These are phyloP conservation scores for Neonectria magnoliae DNA, from an alignment of 2,329 filamentous ascomycete species.

Conservation along the genomic window DNA sequence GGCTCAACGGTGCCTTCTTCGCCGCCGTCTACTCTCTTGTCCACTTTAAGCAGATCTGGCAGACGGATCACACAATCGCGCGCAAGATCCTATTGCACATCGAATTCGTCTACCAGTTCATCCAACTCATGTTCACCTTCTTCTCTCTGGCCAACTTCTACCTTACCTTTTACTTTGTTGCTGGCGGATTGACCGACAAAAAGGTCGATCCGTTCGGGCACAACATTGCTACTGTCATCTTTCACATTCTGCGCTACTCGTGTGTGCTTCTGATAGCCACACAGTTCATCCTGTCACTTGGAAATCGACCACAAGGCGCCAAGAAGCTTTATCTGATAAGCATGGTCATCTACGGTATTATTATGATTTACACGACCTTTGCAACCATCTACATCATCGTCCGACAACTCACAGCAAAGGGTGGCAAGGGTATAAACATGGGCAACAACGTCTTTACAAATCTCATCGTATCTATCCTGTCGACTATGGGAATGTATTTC, in stretches of 20 bases:
- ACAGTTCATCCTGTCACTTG: conserved; percentile 96
- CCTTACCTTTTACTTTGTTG: conserved; percentile 97
- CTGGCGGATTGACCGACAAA: conserved; percentile 84
- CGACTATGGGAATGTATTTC: conserved; percentile 94
- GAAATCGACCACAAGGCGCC: conserved; percentile 94
- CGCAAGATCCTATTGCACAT: conserved; percentile 93
- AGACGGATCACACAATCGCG: conserved; percentile 87
- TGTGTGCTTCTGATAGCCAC: conserved; percentile 89
- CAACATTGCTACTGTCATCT: conserved; percentile 84
- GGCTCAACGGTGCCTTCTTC: conserved; percentile 99
- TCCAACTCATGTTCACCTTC: conserved; percentile 94
- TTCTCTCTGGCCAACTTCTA: conserved; percentile 99
- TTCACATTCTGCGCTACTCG: conserved; percentile 84
- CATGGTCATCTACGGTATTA: conserved; percentile 90
- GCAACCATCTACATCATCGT: conserved; percentile 89
- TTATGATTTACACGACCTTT: conserved; percentile 97
- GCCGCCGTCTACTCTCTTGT: conserved; percentile 97
- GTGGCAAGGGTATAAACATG: conserved; percentile 62
- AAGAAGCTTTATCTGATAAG: conserved; percentile 88
- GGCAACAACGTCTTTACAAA: conserved; percentile 95
- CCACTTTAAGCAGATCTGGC: conserved; percentile 93
- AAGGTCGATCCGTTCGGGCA: conserved; percentile 91
- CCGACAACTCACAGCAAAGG: conserved; percentile 70
- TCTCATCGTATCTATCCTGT: conserved; percentile 87
- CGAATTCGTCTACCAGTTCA: conserved; percentile 94